Conservation (phyloP, 106 monocot species). For the Ottelia alismoides region DNA sequence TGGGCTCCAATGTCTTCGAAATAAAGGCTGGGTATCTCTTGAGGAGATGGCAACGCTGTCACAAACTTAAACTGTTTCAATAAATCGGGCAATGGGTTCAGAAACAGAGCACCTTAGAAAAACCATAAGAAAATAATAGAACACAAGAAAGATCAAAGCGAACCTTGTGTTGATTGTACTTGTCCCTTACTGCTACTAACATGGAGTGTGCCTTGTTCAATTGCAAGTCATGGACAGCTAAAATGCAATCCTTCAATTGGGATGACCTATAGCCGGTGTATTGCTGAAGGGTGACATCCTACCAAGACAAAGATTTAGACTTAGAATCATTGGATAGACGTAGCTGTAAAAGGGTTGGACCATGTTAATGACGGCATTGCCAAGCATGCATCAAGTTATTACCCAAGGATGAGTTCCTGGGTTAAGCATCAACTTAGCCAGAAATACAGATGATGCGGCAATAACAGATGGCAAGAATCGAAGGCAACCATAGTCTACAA, state of each 20-base stretch:
- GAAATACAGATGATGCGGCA: slow-evolving; percentile 46
- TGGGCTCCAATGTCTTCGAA: slow-evolving; percentile 7
- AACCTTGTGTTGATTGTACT: slow-evolving; percentile 46
- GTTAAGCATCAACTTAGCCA: slow-evolving; percentile 30
- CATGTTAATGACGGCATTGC: neutral
- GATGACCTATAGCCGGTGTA: slow-evolving; percentile 26
- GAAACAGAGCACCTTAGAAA: neutral
- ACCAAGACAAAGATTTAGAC: neutral
- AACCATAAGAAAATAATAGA: neutral
- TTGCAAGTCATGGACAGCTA: slow-evolving; percentile 41
- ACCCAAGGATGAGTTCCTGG: slow-evolving; percentile 42
- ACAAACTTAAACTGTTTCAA: slow-evolving; percentile 8
- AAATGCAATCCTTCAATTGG: slow-evolving; percentile 37
- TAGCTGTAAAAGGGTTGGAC: too few relatives aligned
- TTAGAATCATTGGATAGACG: neutral
- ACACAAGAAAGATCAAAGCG: too few relatives aligned
- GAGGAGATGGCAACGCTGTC: neutral
- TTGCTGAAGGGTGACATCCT: slow-evolving; percentile 16
- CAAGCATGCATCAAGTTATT: neutral
- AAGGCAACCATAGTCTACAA: slow-evolving; percentile 35
- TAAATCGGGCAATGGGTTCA: neutral
- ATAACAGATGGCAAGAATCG: slow-evolving; percentile 37
- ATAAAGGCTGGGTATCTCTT: slow-evolving; percentile 2
- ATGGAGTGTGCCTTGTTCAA: slow-evolving; percentile 11
- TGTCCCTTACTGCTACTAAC: slow-evolving; percentile 33